phyloP scores from a whole-genome alignment of 2,329 filamentous ascomycete species.

The Colletotrichum spinosum region DNA sequence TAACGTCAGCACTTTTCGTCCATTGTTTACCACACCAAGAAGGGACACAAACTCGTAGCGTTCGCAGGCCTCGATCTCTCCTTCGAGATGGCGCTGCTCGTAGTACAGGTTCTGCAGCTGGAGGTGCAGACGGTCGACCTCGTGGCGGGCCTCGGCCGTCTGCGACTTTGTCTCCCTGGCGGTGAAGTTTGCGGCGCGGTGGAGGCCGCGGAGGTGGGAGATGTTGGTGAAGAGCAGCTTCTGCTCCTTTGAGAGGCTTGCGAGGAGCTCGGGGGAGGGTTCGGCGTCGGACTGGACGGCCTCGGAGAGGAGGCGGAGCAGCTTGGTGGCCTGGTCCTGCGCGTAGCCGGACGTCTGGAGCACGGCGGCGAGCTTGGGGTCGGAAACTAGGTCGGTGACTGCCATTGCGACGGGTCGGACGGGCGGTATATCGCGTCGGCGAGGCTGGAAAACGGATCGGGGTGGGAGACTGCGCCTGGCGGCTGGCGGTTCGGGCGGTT shows the following conservation, averaged over 20 bases:
- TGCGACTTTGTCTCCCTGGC: constrained; percentile 87
- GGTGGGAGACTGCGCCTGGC: too few species aligned
- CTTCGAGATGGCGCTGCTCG: constrained; percentile 89
- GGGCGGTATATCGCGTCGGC: constrained; percentile 2
- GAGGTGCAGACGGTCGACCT: constrained; percentile 91
- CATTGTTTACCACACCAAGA: neutral
- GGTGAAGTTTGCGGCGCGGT: constrained; percentile 83
- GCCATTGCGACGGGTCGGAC: constrained; percentile 45
- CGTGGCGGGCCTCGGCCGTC: constrained; percentile 88
- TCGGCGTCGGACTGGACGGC: constrained; percentile 55
- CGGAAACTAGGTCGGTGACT: constrained; percentile 53
- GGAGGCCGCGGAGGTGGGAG: constrained; percentile 82
- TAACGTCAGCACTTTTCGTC: constrained; percentile 37
- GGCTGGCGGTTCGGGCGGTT: constrained; percentile 6
- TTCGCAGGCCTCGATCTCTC: constrained; percentile 91
- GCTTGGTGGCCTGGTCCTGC: constrained; percentile 75
- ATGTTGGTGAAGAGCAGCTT: constrained; percentile 84
- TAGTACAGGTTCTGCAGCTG: constrained; percentile 97
- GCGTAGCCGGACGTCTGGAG: constrained; percentile 79
- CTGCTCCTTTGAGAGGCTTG: constrained; percentile 78
- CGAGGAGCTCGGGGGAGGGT: constrained; percentile 60
- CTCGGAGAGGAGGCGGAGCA: constrained; percentile 66
- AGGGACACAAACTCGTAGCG: constrained; percentile 82
- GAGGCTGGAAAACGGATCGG: constrained; percentile 12
- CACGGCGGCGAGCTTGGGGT: constrained; percentile 70